phyloP scores from a whole-genome alignment of 1,139 yeast genomes.

The Scheffersomyces stambukii region DNA sequence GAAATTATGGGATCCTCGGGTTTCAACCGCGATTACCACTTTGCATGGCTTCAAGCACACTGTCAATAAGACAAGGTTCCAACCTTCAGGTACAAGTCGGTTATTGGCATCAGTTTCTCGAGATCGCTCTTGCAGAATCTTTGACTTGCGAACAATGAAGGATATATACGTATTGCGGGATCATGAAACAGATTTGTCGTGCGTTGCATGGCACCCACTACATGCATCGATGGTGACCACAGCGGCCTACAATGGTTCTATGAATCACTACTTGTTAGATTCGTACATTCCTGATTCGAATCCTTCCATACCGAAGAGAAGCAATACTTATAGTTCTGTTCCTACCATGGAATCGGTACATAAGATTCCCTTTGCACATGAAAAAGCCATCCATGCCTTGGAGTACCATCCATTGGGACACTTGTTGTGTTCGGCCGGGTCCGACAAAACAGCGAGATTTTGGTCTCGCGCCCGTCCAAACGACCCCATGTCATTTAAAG shows the following conservation, averaged over 20 bases:
- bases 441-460: conserved; percentile 89
- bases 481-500: conserved; percentile 79
- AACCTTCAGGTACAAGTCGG: conserved; percentile 62
- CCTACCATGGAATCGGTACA: conserved; percentile 48
- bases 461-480: conserved; percentile 94
- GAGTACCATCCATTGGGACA: conserved; percentile 96
- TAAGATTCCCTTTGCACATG: conserved; percentile 87
- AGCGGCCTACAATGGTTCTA: conserved; percentile 87
- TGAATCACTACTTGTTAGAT: conserved; percentile 71
- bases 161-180: conserved; percentile 71
- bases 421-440: conserved; percentile 84
- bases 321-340: conserved; percentile 20
- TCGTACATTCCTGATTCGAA: conserved; percentile 36
- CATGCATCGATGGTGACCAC: conserved; percentile 78
- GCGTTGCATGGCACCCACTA: conserved; percentile 90
- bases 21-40: conserved; percentile 68
- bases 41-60: conserved; percentile 93
- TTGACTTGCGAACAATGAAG: conserved; percentile 82
- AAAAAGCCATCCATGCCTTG: conserved; percentile 82
- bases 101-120: conserved; percentile 82
- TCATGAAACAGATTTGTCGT: conserved; percentile 79
- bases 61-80: conserved; percentile 78
- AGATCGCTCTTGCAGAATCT: conserved; percentile 83
- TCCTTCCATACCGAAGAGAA: conserved; percentile 8
- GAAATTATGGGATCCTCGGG: conserved; percentile 94